Conservation (phyloP, 352 stramenopile genomes). For the Blastocystis sp. region DNA sequence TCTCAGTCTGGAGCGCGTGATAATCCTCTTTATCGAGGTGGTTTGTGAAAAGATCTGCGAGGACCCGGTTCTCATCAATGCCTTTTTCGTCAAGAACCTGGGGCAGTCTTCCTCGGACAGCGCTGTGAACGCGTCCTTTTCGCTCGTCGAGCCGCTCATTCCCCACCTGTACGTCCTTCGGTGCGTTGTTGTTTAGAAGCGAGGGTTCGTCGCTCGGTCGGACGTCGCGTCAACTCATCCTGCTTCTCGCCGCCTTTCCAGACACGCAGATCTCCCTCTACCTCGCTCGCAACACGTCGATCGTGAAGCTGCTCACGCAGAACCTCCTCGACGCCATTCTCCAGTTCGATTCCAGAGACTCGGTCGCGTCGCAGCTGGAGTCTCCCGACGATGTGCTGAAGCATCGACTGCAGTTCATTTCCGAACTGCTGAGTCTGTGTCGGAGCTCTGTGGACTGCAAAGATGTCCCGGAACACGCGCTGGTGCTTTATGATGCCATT, state of each 20-base stretch:
- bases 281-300: background rate
- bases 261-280: conserved; percentile 37
- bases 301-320: conserved; percentile 36
- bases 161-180: conserved; percentile 3
- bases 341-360: background rate
- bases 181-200: background rate
- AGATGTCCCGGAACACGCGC: background rate
- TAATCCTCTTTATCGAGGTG: conserved; percentile 59
- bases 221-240: conserved; percentile 21
- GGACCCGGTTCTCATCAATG: conserved; percentile 59
- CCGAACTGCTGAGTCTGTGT: background rate
- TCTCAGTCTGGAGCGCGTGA: background rate
- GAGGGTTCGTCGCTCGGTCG: conserved; percentile 8
- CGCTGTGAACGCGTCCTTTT: background rate
- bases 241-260: conserved; percentile 58
- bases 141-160: conserved; percentile 49
- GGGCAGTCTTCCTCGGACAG: background rate
- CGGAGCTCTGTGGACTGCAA: conserved; percentile 35
- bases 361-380: background rate
- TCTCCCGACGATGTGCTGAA: background rate
- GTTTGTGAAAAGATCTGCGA: conserved; percentile 53
- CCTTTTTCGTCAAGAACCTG: conserved; percentile 48
- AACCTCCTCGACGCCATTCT: conserved; percentile 42
- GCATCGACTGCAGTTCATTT: background rate
- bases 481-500: background rate